These are phyloP conservation scores for Silene noctiflora DNA, from an alignment of 179 eudicot genomes.

Conservation along the genomic window DNA sequence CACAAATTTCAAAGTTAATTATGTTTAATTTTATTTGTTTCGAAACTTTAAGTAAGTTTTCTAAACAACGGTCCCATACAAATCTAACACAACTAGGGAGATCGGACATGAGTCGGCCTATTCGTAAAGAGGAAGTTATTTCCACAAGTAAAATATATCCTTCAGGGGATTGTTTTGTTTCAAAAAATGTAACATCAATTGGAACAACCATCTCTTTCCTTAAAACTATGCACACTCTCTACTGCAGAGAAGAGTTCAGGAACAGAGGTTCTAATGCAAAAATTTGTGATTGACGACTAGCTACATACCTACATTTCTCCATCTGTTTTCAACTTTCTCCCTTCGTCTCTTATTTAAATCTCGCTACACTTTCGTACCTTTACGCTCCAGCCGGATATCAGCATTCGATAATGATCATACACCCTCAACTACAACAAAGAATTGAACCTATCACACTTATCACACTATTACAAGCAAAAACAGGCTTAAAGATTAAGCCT, in stretches of 20 bases:
- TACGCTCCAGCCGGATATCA: conserved; percentile 9
- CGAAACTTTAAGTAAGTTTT: no score
- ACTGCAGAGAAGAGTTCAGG: background rate
- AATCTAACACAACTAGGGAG: no score
- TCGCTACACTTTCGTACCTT: background rate
- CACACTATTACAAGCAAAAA: conserved; percentile 13
- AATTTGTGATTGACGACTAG: background rate
- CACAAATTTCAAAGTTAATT: no score
- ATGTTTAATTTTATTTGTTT: no score
- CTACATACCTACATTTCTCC: background rate
- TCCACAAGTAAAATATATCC: no score
- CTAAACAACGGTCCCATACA: no score
- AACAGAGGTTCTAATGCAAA: background rate
- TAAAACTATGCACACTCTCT: background rate
- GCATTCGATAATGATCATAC: background rate
- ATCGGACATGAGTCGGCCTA: no score
- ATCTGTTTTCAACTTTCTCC: background rate
- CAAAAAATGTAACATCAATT: background rate
- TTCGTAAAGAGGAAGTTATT: no score
- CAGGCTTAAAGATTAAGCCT: conserved; percentile 13
- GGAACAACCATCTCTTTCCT: background rate
- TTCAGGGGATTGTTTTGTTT: no score
- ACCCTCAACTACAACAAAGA: conserved; percentile 16
- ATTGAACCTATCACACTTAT: background rate
- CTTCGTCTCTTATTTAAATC: background rate